These are phyloP conservation scores for Collybia sp. DNA, from an alignment of 768 basidiomycete species.

Conservation along the genomic window DNA sequence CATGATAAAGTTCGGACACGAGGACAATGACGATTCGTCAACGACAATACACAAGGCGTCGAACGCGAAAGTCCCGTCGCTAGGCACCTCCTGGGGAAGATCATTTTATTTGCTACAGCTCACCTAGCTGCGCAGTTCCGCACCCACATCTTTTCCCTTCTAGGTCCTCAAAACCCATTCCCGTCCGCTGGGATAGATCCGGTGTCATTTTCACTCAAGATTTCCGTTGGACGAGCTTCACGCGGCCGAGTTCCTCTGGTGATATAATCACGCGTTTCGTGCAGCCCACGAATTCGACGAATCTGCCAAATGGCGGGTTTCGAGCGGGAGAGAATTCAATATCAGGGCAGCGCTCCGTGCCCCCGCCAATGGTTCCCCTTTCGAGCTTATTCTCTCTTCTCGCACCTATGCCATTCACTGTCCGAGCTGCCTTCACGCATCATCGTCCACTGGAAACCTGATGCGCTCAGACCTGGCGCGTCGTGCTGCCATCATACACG, in stretches of 20 bases:
- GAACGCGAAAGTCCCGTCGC: not conserved
- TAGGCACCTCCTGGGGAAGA: conserved; percentile 11
- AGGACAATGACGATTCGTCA: too few relatives aligned
- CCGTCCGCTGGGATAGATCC: conserved; percentile 9
- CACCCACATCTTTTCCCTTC: conserved; percentile 9
- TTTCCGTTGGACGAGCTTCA: not conserved
- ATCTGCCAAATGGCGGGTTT: not conserved
- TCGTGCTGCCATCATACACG: too few relatives aligned
- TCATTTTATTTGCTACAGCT: conserved; percentile 11
- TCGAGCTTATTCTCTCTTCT: too few relatives aligned
- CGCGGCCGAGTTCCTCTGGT: conserved; percentile 6
- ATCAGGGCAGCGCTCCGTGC: too few relatives aligned
- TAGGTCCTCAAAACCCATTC: conserved; percentile 6
- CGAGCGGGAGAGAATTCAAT: not conserved
- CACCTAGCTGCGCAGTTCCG: conserved; percentile 12
- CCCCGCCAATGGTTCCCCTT: too few relatives aligned
- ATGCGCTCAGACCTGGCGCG: too few relatives aligned
- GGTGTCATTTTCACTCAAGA: conserved; percentile 9
- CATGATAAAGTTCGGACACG: too few relatives aligned
- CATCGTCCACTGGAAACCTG: too few relatives aligned
- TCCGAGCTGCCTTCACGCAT: too few relatives aligned
- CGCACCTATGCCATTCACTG: too few relatives aligned
- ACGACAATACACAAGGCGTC: too few relatives aligned
- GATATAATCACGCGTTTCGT: conserved; percentile 2
- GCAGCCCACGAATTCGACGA: conserved; percentile 4